Conservation (phyloP, 495 filamentous ascomycete genomes). For the Daldinia loculata region DNA sequence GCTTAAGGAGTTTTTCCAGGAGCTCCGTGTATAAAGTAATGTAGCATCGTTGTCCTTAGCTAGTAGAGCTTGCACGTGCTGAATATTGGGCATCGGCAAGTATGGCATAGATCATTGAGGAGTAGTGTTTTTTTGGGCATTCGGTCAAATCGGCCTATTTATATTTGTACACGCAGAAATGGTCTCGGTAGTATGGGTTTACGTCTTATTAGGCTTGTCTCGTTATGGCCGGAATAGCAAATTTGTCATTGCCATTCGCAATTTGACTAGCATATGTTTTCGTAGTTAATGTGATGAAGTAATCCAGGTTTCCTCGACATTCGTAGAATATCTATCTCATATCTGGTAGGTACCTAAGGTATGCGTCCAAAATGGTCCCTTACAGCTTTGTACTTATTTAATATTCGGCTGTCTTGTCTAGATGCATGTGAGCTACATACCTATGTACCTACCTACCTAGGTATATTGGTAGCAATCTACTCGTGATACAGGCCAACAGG, state of each 20-base stretch:
- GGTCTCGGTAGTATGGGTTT: slow-evolving; percentile 37
- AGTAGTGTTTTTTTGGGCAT: slow-evolving; percentile 32
- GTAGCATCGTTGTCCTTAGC: slow-evolving; percentile 3
- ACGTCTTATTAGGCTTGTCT: slow-evolving; percentile 37
- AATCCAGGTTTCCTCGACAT: not conserved
- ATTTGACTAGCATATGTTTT: not conserved
- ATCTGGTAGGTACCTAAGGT: not conserved
- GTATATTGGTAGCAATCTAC: no score
- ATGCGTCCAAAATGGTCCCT: no score
- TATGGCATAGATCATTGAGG: slow-evolving; percentile 26
- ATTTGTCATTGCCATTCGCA: slow-evolving; percentile 21
- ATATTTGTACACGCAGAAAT: slow-evolving; percentile 54
- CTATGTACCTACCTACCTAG: no score
- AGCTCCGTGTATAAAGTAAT: slow-evolving; percentile 57
- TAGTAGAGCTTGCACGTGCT: slow-evolving; percentile 15
- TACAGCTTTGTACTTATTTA: no score
- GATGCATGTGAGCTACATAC: no score
- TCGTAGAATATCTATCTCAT: not conserved
- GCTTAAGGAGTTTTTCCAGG: slow-evolving; percentile 72
- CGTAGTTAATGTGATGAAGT: not conserved
- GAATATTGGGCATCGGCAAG: slow-evolving; percentile 19
- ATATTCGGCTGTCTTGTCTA: no score
- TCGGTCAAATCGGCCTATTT: slow-evolving; percentile 47
- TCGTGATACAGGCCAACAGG: no score
- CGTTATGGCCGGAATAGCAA: slow-evolving; percentile 30